Evolutionary conservation across 345 rosid genomes (phyloP).

Genomic region (Trapa incisa): DNA sequence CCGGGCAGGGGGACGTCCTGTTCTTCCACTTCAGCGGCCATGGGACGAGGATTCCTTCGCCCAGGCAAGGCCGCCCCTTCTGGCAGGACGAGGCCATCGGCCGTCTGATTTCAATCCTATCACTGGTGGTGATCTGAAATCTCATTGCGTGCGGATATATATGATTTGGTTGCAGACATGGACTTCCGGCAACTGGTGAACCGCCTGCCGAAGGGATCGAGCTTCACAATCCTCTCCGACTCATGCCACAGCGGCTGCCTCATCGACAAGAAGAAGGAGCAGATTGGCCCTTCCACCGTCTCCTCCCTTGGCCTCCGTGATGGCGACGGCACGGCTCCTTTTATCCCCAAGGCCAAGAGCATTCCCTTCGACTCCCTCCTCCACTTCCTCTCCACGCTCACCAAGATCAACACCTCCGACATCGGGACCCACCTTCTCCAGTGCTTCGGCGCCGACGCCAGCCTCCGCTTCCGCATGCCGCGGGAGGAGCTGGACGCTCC

Average conservation of each 20-base stretch:
- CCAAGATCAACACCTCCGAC: constrained; percentile 40
- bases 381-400: constrained; percentile 41
- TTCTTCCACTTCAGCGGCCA: constrained; percentile 79
- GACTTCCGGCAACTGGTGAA: constrained; percentile 68
- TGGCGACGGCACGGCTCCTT: neutral
- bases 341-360: constrained; percentile 8
- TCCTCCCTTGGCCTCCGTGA: neutral
- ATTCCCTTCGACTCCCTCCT: constrained; percentile 36
- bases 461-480: constrained; percentile 39
- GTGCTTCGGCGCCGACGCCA: constrained; percentile 45
- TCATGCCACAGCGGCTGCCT: constrained; percentile 93
- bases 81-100: constrained; percentile 58
- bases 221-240: constrained; percentile 73
- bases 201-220: constrained; percentile 53
- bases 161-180: constrained; percentile 20
- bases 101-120: constrained; percentile 82
- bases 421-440: constrained; percentile 48
- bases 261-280: constrained; percentile 72
- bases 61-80: constrained; percentile 24
- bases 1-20: constrained; percentile 46
- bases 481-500: constrained; percentile 11
- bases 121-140: constrained; percentile 25
- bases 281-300: constrained; percentile 36
- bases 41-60: constrained; percentile 58
- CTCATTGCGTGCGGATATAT: neutral